Evolutionary conservation across 176 grass and related monocot species (phyloP), one percentile per base, ranked within the genome.

Genomic region (Aegilops sharonensis): DNA sequence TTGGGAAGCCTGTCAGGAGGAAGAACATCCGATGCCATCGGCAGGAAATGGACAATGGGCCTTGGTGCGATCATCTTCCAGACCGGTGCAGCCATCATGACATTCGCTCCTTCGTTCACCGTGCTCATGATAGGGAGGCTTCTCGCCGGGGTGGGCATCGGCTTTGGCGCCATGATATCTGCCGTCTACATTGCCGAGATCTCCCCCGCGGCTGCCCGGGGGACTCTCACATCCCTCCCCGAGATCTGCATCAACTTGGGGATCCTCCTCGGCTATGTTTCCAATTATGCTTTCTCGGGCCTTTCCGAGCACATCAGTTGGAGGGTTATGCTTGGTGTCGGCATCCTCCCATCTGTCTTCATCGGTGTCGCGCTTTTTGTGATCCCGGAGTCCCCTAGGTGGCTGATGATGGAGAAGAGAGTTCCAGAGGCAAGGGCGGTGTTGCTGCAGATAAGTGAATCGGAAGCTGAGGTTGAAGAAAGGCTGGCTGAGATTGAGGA

Each of bases 171-270:
- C 64, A 98, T 98, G 95, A 84, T 98, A 81, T 95, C 95, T 42
- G 93, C 89, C 43, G 93, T 95, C n/a, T 98, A 95, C 80, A 98
- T 98, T 62, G 93, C 91, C 12, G 95, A 98, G 95, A 98, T 98
- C 66, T 98, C 95, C 31, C 93, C 95, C 0, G 92, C 93, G 2
- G 67, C 71, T 47, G 84, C 89, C 40, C 84, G 95, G 75, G 95
- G 95, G 47, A 93, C 93, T 66, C 92, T 98, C 74, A 98, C 95
- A 23, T 98, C 93, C 66, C 91, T 98, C 61, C 91, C 93, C 20
- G 95, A 98, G 87, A 95, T 98, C 60, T 98, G 88, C 87, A 98
- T 98, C 68, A 98, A 98, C 70, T 4, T 98, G 3, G 95, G 95
- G 56, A 98, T 98, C 64, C 93, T 98, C 67, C 91, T 98, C 1